Evolutionary conservation across 768 basidiomycete species (phyloP), one percentile per base, ranked within the genome.

Genomic region (Stropharia rugosoannulata): DNA sequence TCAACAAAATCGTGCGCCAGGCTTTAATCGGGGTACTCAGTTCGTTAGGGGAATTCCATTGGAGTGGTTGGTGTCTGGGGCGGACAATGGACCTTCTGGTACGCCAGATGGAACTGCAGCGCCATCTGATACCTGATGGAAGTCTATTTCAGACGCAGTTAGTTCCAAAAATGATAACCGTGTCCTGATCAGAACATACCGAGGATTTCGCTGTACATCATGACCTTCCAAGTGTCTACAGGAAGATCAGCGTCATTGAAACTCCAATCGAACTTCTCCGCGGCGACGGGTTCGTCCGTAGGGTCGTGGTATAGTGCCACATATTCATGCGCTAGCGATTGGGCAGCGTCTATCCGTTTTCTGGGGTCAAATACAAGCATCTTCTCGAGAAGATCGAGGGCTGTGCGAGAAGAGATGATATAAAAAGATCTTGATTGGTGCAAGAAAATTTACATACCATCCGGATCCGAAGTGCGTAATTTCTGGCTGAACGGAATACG

Each of bases 161-260:
- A 55, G 32, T 15, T 29, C 27, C 16, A 19, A 44, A 49, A 27
- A 10, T 7, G 3, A 10, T 7, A 27, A 25, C 10, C 27, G 11
- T 32, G 27, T 7, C 58, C n/a, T 37, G n/a, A 11, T 18, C 29
- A 11, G 8, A 19, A 54, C 87, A 59, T 65, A 94, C 95, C 94
- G 11, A 98, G 79, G 60, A 98, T 98, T 74, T 99, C 96, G 64
- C 88, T 90, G 78, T 98, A 98, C 96, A 99, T 99, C 97, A 99
- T 99, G 68, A 97, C 96, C 75, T 98, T 98, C 97, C 97, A 99
- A 1, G 93, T 96, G 66, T 99, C 97, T 10, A 98, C 91, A 0
- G 97, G 97, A 43, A 99, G 79, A 70, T 99, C 97, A 16, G 97
- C 97, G 61, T 99, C 97, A 72, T 99, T 99, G 84, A 99, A 99